Percentiles rank a stretch among this genome's conserved stretches.
phyloP scores from a whole-genome alignment of 2,329 filamentous ascomycete genomes.

The Cladosporium sp. region DNA sequence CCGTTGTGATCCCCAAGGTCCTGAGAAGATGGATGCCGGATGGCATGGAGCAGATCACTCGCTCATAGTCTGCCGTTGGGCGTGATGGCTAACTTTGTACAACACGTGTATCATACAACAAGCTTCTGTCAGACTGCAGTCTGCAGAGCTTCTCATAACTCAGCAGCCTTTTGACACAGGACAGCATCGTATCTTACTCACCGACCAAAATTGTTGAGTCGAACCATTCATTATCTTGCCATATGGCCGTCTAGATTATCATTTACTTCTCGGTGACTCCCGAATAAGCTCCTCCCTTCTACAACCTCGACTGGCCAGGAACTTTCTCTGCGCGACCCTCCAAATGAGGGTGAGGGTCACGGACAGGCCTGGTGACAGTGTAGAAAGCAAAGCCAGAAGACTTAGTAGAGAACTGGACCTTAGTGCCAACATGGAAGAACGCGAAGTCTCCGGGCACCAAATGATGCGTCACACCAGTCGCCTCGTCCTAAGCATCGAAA shows the following conservation, averaged over 20 bases:
- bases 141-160: not conserved
- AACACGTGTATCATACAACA: not conserved
- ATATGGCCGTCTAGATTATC: not conserved
- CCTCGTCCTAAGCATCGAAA: conserved; percentile 23
- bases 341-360: conserved; percentile 25
- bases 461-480: conserved; percentile 28
- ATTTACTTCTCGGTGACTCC: not conserved
- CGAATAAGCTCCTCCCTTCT: not conserved
- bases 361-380: conserved; percentile 27
- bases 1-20: conserved; percentile 75
- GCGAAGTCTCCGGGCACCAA: conserved; percentile 28
- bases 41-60: conserved; percentile 18
- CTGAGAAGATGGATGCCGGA: conserved; percentile 75
- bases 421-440: conserved; percentile 29
- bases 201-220: not conserved
- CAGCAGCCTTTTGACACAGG: not conserved
- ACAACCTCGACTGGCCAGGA: conserved; percentile 11
- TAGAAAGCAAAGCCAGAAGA: conserved; percentile 28
- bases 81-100: not conserved
- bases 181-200: not conserved
- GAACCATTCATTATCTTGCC: not conserved
- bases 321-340: conserved; percentile 26
- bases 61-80: not conserved
- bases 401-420: conserved; percentile 29
- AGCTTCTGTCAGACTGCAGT: not conserved